Base-by-base conservation (phyloP, 2,329 filamentous ascomycete genomes). In the Gnomoniopsis sp. region DNA sequence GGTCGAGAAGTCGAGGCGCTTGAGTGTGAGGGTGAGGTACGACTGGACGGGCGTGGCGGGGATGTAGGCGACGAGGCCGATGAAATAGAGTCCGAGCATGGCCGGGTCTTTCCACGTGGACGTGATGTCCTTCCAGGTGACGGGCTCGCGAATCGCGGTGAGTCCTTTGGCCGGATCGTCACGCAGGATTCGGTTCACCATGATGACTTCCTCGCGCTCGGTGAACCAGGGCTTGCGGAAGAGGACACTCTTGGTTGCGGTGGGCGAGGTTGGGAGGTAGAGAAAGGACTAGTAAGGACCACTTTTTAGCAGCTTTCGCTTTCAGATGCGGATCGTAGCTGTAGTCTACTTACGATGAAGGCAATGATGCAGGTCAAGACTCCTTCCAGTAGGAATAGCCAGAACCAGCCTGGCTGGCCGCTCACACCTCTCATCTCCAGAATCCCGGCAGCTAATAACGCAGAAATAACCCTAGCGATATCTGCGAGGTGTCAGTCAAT, bases 141-240 rank as follows among this genome's bases (percentile, higher is more conserved):
- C 71, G 8, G 75, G 72, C 60, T 81, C 75, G 58, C 76, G 72
- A 55, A 81, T 66, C 15, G 72, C 70, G 0, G 78, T 81, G 14
- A 80, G 71, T 15, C 76, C 80, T 68, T 83, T 83, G 38, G 79
- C 79, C 0, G 80, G 79, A 63, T 83, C 80, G 50, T 83, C 80
- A 36, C 80, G 76, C 14, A 82, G 71, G 12, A 82, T 75, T 7
- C 79, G 65, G 66, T 89, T 90, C 19, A 88, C 80, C 80, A 90
- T 85, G 66, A 90, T 89, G 58, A 84, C 81, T 65, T 90, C 87
- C 67, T 90, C 85, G 2, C 77, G 77, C 66, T 88, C 87, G 2
- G 75, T 82, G 69, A 88, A 88, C 87, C 87, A 88, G 6, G 87
- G 67, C 46, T 84, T 84, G 2, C 84, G 81, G 49, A 83, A 84